These are phyloP conservation scores for Trapa bicornis DNA, from an alignment of 345 rosid species.

Conservation along the genomic window DNA sequence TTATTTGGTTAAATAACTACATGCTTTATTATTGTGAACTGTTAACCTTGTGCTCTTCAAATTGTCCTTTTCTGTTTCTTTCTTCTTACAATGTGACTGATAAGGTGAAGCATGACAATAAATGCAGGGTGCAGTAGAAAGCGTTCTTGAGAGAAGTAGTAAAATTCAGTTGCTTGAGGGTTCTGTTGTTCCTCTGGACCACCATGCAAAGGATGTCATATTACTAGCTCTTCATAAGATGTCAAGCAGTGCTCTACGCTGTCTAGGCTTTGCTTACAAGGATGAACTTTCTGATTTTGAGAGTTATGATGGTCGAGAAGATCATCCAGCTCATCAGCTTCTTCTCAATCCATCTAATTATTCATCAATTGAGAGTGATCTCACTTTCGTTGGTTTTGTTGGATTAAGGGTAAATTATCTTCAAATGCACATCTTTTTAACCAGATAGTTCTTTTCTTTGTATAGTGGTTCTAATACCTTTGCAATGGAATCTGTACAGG, in stretches of 20 bases:
- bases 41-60: not conserved
- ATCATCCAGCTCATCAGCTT: constrained; percentile 52
- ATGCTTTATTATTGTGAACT: not conserved
- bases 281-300: constrained; percentile 42
- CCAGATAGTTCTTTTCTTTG: not conserved
- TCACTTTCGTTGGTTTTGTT: constrained; percentile 48
- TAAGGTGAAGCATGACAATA: not conserved
- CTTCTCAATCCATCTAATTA: constrained; percentile 42
- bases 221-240: constrained; percentile 34
- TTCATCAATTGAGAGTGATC: constrained; percentile 44
- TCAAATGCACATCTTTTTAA: not conserved
- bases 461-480: not conserved
- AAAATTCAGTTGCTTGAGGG: constrained; percentile 58
- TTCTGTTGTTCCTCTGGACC: constrained; percentile 37
- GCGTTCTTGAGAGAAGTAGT: constrained; percentile 51
- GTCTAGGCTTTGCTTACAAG: constrained; percentile 61
- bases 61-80: not conserved
- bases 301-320: constrained; percentile 46
- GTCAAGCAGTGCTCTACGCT: constrained; percentile 48
- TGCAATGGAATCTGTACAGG: constrained; percentile 21
- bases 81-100: not conserved
- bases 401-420: constrained; percentile 45
- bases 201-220: constrained; percentile 25
- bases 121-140: constrained; percentile 70
- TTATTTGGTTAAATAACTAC: not conserved